These are phyloP conservation scores for Lichenothelia convexa DNA, from an alignment of 495 filamentous ascomycete species.

Conservation along the genomic window DNA sequence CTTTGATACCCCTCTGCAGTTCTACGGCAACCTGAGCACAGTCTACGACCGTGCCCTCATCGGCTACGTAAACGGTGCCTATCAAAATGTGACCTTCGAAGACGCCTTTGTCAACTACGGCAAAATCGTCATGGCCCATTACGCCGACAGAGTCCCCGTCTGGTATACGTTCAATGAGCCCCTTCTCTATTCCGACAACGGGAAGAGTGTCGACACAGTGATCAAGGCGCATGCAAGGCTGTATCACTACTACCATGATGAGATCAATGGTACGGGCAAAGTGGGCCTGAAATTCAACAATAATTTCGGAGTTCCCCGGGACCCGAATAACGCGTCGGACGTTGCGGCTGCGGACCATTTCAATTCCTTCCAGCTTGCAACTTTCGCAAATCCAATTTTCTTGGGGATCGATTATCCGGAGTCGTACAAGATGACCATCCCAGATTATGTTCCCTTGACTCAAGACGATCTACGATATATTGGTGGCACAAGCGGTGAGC, in stretches of 20 bases:
- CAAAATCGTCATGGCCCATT: conserved; percentile 25
- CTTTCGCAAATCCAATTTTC: conserved; percentile 7
- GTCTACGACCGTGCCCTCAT: conserved; percentile 16
- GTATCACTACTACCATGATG: conserved; percentile 6
- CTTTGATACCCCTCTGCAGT: conserved; percentile 25
- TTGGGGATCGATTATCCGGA: conserved; percentile 6
- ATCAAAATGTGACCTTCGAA: conserved; percentile 20
- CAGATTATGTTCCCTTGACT: no score
- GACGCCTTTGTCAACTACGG: conserved; percentile 25
- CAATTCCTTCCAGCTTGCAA: conserved; percentile 4
- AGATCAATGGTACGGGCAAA: conserved; percentile 5
- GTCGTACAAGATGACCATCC: conserved; percentile 1
- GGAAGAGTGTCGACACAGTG: conserved; percentile 2
- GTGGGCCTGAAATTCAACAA: conserved; percentile 10
- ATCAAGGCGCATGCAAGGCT: conserved; percentile 6
- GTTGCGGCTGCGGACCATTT: conserved; percentile 5
- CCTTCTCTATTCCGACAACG: conserved; percentile 3
- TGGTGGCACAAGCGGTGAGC: no score
- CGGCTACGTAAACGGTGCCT: no score
- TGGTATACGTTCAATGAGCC: conserved; percentile 20
- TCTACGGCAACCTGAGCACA: conserved; percentile 14
- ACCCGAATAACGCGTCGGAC: conserved; percentile 2
- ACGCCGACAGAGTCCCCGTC: conserved; percentile 24
- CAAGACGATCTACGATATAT: no score
- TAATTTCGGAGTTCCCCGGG: conserved; percentile 7